Evolutionary conservation across 768 basidiomycete species (phyloP).

Genomic region (Kwoniella sp.): DNA sequence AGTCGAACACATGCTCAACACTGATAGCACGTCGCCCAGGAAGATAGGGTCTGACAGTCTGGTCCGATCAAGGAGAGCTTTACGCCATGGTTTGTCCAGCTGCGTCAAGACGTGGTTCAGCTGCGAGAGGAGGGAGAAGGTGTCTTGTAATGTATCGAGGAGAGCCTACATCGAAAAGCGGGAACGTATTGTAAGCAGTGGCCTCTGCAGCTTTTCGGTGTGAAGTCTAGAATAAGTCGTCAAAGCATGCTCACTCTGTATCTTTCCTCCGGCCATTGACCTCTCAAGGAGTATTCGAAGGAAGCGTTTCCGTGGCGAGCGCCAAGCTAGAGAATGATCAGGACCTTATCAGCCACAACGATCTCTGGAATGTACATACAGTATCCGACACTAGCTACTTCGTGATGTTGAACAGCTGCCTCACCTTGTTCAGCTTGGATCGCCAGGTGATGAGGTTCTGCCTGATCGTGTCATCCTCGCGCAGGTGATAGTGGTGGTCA

Average conservation of each 20-base stretch:
- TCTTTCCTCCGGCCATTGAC: slow-evolving; percentile 75
- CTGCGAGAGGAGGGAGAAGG: slow-evolving; percentile 71
- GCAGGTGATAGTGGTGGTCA: slow-evolving; percentile 59
- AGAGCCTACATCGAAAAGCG: slow-evolving; percentile 40
- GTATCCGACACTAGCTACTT: too few species aligned
- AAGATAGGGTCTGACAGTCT: slow-evolving; percentile 77
- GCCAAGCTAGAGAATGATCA: too few species aligned
- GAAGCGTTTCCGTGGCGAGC: slow-evolving; percentile 24
- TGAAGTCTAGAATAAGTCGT: background rate
- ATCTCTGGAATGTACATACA: too few species aligned
- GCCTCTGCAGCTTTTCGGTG: too few species aligned
- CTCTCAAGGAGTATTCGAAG: slow-evolving; percentile 71
- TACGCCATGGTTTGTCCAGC: slow-evolving; percentile 75
- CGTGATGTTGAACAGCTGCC: slow-evolving; percentile 40
- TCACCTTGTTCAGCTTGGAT: slow-evolving; percentile 69
- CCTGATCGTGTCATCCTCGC: slow-evolving; percentile 64
- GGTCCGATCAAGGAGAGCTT: slow-evolving; percentile 73
- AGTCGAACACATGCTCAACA: slow-evolving; percentile 81
- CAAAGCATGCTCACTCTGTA: slow-evolving; percentile 65
- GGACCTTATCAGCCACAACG: too few species aligned
- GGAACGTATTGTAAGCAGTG: too few species aligned
- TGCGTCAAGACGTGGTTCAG: slow-evolving; percentile 72
- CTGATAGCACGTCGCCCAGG: slow-evolving; percentile 80
- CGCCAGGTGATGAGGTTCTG: slow-evolving; percentile 73
- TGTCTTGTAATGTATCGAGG: slow-evolving; percentile 61